Percentiles rank a stretch among this genome's conserved stretches.
Evolutionary conservation across 768 basidiomycete genomes (phyloP).

Genomic region (Postia placenta): DNA sequence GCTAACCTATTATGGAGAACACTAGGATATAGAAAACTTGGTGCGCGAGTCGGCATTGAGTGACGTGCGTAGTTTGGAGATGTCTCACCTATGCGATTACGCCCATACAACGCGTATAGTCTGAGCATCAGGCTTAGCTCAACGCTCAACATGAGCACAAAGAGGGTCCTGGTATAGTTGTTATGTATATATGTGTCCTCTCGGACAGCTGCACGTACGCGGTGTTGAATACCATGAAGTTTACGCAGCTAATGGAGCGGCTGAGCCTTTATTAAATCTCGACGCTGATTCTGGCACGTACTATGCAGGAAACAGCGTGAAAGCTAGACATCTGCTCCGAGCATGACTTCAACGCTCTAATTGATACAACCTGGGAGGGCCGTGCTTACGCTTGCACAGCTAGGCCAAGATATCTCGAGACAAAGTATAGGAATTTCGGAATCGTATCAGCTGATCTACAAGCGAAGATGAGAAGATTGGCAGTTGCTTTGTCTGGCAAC

Average conservation of each 20-base stretch:
- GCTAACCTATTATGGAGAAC: background rate
- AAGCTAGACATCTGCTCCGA: background rate
- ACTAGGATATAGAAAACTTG: background rate
- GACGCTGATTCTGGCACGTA: no score
- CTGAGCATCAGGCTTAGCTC: constrained; percentile 16
- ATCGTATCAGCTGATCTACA: constrained; percentile 10
- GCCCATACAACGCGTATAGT: constrained; percentile 14
- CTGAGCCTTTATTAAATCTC: no score
- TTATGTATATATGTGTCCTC: no score
- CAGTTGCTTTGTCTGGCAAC: no score
- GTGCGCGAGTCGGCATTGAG: background rate
- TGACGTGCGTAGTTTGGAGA: background rate
- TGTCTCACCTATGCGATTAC: constrained; percentile 5
- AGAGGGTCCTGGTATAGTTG: background rate
- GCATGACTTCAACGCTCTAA: background rate
- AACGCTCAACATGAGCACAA: constrained; percentile 7
- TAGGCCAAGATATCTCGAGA: constrained; percentile 13
- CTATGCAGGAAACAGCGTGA: background rate
- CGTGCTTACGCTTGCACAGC: constrained; percentile 9
- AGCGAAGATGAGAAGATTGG: background rate
- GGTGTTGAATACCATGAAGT: background rate
- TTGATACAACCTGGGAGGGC: background rate
- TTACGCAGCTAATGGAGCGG: constrained; percentile 3
- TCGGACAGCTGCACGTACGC: constrained; percentile 2
- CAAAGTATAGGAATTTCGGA: constrained; percentile 13